Evolutionary conservation across 192 early-diverging fungal species (phyloP).

Genomic region (Gamsiella multidivaricata): DNA sequence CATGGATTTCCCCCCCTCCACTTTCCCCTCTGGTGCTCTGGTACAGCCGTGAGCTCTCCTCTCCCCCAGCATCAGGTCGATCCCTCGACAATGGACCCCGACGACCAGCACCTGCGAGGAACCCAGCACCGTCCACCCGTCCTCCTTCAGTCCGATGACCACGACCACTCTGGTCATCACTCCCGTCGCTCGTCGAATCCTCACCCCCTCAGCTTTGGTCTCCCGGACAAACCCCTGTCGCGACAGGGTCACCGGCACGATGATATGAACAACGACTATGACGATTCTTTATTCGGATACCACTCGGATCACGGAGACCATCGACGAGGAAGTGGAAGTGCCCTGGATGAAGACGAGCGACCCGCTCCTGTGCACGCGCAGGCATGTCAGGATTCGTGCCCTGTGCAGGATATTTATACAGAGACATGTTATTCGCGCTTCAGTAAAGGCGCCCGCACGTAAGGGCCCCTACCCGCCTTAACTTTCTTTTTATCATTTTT

Average conservation of each 20-base stretch:
- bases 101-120: not conserved
- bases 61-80: not conserved
- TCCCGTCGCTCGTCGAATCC: not conserved
- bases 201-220: not conserved
- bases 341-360: constrained; percentile 11
- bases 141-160: constrained; percentile 39
- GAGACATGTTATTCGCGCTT: constrained; percentile 36
- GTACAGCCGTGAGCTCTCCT: too few relatives aligned
- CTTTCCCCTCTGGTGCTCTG: too few relatives aligned
- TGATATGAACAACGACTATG: not conserved
- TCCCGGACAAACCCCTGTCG: not conserved
- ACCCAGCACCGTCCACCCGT: constrained; percentile 36
- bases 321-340: not conserved
- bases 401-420: constrained; percentile 48
- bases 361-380: constrained; percentile 41
- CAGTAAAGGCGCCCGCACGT: constrained; percentile 46
- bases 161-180: constrained; percentile 13
- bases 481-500: not conserved
- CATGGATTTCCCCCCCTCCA: too few relatives aligned
- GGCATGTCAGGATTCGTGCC: constrained; percentile 44
- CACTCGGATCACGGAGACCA: too few relatives aligned
- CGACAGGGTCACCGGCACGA: not conserved
- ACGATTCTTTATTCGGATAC: not conserved
- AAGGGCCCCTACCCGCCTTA: not conserved
- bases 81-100: constrained; percentile 7